Conservation (phyloP, 805 yeast genomes). For the Barnettozyma californica region DNA sequence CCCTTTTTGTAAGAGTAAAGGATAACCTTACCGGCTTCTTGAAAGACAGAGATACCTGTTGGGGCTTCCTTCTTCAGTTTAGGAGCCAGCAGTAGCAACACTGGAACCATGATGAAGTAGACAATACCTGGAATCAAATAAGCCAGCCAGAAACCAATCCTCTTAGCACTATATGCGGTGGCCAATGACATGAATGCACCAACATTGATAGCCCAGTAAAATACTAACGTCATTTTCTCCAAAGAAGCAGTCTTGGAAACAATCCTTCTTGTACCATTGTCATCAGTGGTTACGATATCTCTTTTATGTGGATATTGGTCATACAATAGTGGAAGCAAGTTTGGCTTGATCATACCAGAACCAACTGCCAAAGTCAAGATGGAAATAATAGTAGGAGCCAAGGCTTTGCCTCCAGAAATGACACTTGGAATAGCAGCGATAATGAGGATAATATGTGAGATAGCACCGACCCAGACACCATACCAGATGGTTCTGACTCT, state of each 20-base stretch:
- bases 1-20: slow-evolving; percentile 37
- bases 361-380: slow-evolving; percentile 58
- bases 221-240: slow-evolving; percentile 68
- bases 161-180: slow-evolving; percentile 62
- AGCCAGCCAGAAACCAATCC: slow-evolving; percentile 69
- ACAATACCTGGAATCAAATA: slow-evolving; percentile 60
- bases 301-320: slow-evolving; percentile 59
- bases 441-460: slow-evolving; percentile 59
- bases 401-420: slow-evolving; percentile 40
- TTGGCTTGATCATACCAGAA: slow-evolving; percentile 75
- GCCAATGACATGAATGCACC: slow-evolving; percentile 72
- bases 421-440: slow-evolving; percentile 59
- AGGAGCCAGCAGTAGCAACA: slow-evolving; percentile 31
- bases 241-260: slow-evolving; percentile 63
- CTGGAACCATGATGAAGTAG: slow-evolving; percentile 45
- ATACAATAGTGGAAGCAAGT: slow-evolving; percentile 63
- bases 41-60: slow-evolving; percentile 35
- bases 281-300: slow-evolving; percentile 50
- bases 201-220: slow-evolving; percentile 67
- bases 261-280: slow-evolving; percentile 61
- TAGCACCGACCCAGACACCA: slow-evolving; percentile 51
- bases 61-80: slow-evolving; percentile 22
- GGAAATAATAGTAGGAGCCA: slow-evolving; percentile 51
- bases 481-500: slow-evolving; percentile 61
- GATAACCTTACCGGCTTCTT: slow-evolving; percentile 36